phyloP scores from a whole-genome alignment of 805 yeast species.

The Saturnispora hagleri region DNA sequence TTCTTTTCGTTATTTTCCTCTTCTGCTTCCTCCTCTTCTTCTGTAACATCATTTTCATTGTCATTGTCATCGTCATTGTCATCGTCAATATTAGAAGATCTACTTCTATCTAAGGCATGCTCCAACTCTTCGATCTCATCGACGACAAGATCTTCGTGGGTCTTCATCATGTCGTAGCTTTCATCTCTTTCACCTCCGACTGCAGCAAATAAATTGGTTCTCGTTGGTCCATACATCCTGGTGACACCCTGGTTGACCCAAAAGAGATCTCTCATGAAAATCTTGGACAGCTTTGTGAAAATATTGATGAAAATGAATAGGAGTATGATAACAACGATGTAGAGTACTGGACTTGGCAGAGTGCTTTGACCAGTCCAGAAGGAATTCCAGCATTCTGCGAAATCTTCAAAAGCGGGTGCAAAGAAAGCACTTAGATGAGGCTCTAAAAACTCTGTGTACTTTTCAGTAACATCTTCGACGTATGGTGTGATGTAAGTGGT shows the following conservation, averaged over 20 bases:
- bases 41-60: not conserved
- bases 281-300: conserved; percentile 11
- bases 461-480: not conserved
- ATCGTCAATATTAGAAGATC: not conserved
- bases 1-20: not conserved
- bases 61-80: not conserved
- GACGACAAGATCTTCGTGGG: not conserved
- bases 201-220: conserved; percentile 10
- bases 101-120: conserved; percentile 5
- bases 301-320: conserved; percentile 8
- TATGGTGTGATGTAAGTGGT: not conserved
- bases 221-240: conserved; percentile 18
- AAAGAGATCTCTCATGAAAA: conserved; percentile 19
- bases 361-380: not conserved
- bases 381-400: not conserved
- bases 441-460: not conserved
- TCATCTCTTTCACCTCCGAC: conserved; percentile 4
- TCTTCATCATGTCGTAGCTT: conserved; percentile 16
- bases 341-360: conserved; percentile 5
- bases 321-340: not conserved
- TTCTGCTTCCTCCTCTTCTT: not conserved
- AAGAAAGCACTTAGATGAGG: not conserved
- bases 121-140: conserved; percentile 18
- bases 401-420: conserved; percentile 1
- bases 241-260: conserved; percentile 19